phyloP scores from a whole-genome alignment of 2,329 filamentous ascomycete species.

The Colletotrichum cereale region DNA sequence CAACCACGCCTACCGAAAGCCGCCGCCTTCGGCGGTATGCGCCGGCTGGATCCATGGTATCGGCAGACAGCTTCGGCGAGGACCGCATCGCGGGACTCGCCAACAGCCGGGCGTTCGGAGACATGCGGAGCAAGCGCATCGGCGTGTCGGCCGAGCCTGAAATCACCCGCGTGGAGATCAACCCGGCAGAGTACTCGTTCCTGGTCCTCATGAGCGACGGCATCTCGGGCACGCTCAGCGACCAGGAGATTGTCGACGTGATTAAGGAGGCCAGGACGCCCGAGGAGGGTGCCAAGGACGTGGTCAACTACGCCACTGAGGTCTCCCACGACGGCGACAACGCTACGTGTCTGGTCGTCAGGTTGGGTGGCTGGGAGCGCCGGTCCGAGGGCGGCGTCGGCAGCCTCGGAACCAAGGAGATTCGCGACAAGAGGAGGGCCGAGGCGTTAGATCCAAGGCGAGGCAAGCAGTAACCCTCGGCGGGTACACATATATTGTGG shows the following conservation, averaged over 20 bases:
- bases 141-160: conserved; percentile 96
- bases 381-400: conserved; percentile 87
- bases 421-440: conserved; percentile 83
- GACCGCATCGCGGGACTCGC: conserved; percentile 94
- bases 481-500: not conserved
- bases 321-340: conserved; percentile 78
- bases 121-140: conserved; percentile 90
- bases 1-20: conserved; percentile 86
- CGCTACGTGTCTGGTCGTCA: conserved; percentile 75
- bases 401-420: conserved; percentile 91
- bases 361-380: conserved; percentile 77
- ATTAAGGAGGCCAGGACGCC: conserved; percentile 94
- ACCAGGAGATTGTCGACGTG: conserved; percentile 97
- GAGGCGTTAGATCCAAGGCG: conserved; percentile 87
- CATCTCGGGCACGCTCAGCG: conserved; percentile 84
- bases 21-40: conserved; percentile 88
- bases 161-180: conserved; percentile 81
- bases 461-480: conserved; percentile 61
- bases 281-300: conserved; percentile 81
- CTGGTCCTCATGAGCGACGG: conserved; percentile 91
- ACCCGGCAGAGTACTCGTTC: conserved; percentile 88
- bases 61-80: conserved; percentile 92
- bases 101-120: conserved; percentile 94
- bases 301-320: conserved; percentile 91
- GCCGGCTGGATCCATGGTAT: conserved; percentile 80